Evolutionary conservation across 805 yeast species (phyloP), one percentile per base, ranked within the genome.

Genomic region (Blastobotrys parvus): DNA sequence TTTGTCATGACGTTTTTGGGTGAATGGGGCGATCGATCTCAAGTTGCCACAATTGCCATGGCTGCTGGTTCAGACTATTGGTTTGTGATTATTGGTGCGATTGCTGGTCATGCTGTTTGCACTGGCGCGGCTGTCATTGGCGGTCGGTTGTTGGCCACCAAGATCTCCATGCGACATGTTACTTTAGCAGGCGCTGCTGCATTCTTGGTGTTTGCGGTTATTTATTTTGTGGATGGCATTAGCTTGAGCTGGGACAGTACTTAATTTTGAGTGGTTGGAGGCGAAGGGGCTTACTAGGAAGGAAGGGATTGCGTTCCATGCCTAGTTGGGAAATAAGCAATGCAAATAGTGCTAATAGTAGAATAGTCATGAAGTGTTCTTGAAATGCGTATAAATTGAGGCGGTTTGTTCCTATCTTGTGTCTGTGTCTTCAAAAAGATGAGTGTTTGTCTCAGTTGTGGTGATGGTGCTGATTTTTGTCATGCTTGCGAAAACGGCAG

Each of bases 21-120:
- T 47, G 99, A 92, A 67, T 88, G 97, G 94, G 99, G 99, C 41
- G 99, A 92, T 64, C 79, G 98, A 57, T 88, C 97, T 10, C 99
- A 92, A 67, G 87, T 92, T 44, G 95, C 97, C 35, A 92, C 97
- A 27, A 88, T 92, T 56, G 97, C 97, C 33, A 83, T 92, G 94
- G 97, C 97, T 42, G 95, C 98, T 1, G 96, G 96, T 32, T 80
- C 87, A 35, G 83, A 88, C 62, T 92, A 87, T 65, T 80, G 92
- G 89, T 71, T 72, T 52, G 94, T 89, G 32, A 86, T 90, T 38
- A 53, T 80, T 38, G 98, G 99, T 48, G 95, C 94, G 17, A 77
- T 87, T 31, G 62, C 82, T 35, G 99, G 98, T 27, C 99, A 92
- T 63, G 79, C 82, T 7, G 38, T 83, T 7, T 92, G 97, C 66